A percentile compares a stretch with the other conserved stretches of the same genome.
phyloP scores from a whole-genome alignment of 2,329 filamentous ascomycete species.

The Trichophyton rubrum region DNA sequence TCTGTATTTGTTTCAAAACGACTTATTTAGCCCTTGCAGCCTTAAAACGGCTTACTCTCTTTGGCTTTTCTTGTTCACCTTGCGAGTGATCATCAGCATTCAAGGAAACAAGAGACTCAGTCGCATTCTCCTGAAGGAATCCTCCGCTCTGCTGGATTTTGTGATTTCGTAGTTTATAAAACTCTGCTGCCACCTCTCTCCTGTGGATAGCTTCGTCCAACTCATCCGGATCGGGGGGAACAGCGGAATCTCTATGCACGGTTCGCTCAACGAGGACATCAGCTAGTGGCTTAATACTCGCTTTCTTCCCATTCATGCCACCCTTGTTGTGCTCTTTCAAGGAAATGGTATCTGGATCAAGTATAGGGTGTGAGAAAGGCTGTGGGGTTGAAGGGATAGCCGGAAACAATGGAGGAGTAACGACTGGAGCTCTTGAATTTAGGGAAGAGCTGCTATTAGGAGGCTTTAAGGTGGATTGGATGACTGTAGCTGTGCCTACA shows the following conservation, averaged over 20 bases:
- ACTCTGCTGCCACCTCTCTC: constrained; percentile 68
- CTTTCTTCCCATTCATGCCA: constrained; percentile 5
- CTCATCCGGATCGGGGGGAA: constrained; percentile 45
- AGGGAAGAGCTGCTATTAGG: constrained; percentile 13
- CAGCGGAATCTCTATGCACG: constrained; percentile 16
- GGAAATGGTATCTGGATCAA: constrained; percentile 12
- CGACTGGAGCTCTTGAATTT: constrained; percentile 5
- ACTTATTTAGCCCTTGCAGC: constrained; percentile 31
- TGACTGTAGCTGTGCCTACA: constrained; percentile 7
- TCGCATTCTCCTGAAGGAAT: constrained; percentile 60
- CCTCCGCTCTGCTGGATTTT: constrained; percentile 75
- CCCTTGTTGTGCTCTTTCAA: not conserved
- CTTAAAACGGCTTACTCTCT: constrained; percentile 36
- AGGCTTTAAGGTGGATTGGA: constrained; percentile 14
- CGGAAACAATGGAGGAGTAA: constrained; percentile 25
- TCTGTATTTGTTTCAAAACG: not conserved
- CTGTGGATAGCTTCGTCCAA: constrained; percentile 61
- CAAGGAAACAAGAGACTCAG: constrained; percentile 49
- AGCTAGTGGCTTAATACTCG: constrained; percentile 38
- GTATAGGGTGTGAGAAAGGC: constrained; percentile 29
- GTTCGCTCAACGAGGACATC: constrained; percentile 45
- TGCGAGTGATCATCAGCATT: constrained; percentile 41
- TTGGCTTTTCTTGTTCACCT: constrained; percentile 16
- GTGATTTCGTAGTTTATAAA: constrained; percentile 68
- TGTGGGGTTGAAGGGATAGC: constrained; percentile 27